Base-by-base conservation (phyloP, 1,284 basidiomycete genomes). In the Paramarasmius palmivorus region DNA sequence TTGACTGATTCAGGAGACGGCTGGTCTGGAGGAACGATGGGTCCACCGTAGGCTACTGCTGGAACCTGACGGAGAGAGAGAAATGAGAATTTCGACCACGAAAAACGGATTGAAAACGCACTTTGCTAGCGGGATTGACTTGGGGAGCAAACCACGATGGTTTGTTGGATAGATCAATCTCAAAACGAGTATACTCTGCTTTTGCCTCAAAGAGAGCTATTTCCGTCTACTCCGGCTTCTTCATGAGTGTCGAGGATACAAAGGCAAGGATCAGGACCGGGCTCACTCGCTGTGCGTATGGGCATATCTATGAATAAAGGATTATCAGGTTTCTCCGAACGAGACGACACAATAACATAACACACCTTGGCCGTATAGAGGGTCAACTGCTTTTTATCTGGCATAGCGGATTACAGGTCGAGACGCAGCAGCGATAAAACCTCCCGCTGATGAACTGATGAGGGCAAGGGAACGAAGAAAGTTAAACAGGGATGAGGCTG, bases 101-200 rank as follows among this genome's bases (percentile, higher is more conserved):
- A 42, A n/a, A 26, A 34, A 8, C 42, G 12, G 25, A 39, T 20
- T 22, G 15, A 26, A 14, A 8, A 59, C 71, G 38, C 60, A 83
- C 84, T 74, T 87, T 86, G 65, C 78, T 77, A 1, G 79, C 82
- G 1, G 81, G 79, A 66, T 88, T 88, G 35, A 88, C 75, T 55
- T 80, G 73, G 1, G 77, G 72, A 0, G 78, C 75, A 63, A 83
- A 86, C 85, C 84, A 85, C 47, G 72, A 74, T 0, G 86, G 86
- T 69, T 87, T 88, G 71, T 84, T 81, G 58, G 63, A 53, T 26
- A 87, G 66, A 60, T 88, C 79, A 53, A 88, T 78, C 57, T 81
- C 73, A 57, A 72, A 82, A 26, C 71, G 63, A 25, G 73, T 78
- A 61, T 73, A 81, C 0, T 75, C 63, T 1, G 77, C 74, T 8